Evolutionary conservation across 345 rosid genomes (phyloP), one percentile per base, ranked within the genome.

Genomic region (Gossypium thurberi): DNA sequence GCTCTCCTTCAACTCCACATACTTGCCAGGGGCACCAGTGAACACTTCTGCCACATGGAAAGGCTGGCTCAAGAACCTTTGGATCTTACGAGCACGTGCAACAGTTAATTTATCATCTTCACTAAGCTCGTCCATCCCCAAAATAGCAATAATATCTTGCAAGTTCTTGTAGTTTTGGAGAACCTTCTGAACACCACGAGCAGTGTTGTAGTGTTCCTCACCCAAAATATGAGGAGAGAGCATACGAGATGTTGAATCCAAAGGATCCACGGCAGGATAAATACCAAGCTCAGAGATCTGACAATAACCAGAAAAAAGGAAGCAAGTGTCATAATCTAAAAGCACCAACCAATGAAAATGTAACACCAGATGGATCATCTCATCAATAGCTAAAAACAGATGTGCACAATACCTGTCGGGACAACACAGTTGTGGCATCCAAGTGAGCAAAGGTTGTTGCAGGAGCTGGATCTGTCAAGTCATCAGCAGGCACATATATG

Each of bases 71-170:
- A 93, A 87, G 88, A 95, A 95, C 77, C 88, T 89, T 76, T 88
- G 96, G 76, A 93, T 95, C 82, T 93, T 95, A 74, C 98, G 99
- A 55, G 99, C 99, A 72, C 97, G 97, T 6, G 99, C 93, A 70
- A 96, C 98, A 4, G 97, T 93, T 83, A 96, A 70, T 56, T 96
- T 96, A 76, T 96, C 99, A 80, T 93, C 99, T 86, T 96, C 99
- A 84, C 99, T 96, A 9, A 96, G 98, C 89, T 96, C 99, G 80
- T 95, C 99, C 98, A 96, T 88, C 44, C 99, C 98, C 89, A 96
- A 65, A 84, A 96, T 96, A 74, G 99, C 98, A 74, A 96, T 96
- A 43, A 96, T 96, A 87, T 96, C 99, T 75, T 96, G 99, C 81
- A 96, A 87, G 76, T 96, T 95, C 88, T 95, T 95, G 83, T 95